Evolutionary conservation across 306 rosid genomes (phyloP), one percentile per base, ranked within the genome.

Genomic region (Pyrus pyrifolia): DNA sequence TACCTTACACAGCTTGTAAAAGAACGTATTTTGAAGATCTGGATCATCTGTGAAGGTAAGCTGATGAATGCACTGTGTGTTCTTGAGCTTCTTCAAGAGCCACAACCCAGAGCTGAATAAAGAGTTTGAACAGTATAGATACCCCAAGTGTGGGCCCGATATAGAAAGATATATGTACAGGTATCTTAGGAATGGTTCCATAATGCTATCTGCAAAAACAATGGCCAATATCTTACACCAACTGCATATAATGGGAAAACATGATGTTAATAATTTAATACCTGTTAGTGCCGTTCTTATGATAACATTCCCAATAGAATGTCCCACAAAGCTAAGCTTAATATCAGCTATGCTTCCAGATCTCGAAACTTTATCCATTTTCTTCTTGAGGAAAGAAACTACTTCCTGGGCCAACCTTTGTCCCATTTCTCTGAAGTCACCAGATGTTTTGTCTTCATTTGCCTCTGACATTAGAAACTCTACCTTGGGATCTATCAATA

Each of bases 101-200:
- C 98, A 94, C 78, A 94, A 79, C 68, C 98, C 97, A 70, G 98
- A 94, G 80, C 92, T 94, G 77, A 94, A 94, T 78, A 92, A 85
- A 14, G 97, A 89, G 84, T 94, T 92, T n/a, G 98, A 89, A 86
- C 95, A 89, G 81, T 94, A 94, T 63, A 94, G 97, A 86, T 94
- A 94, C 49, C 98, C 98, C 85, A 94, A 84, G 86, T 94, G 98
- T 42, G 98, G 98, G 71, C 97, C 98, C 62, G 98, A 94, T 85
- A 94, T 81, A 66, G 98, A 94, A 81, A 92, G 89, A 83, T 94
- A 94, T 3, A 91, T 88, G 69, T 92, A 67, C 35, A 94, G 89
- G 87, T 83, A 80, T 67, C 84, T 79, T 29, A 85, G 85, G 84
- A 78, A 94, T 66, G 98, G 98, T 88, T 92, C 92, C 96, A 92